These are phyloP conservation scores for Tuber melanosporum DNA, from an alignment of 495 filamentous ascomycete species.

Conservation along the genomic window DNA sequence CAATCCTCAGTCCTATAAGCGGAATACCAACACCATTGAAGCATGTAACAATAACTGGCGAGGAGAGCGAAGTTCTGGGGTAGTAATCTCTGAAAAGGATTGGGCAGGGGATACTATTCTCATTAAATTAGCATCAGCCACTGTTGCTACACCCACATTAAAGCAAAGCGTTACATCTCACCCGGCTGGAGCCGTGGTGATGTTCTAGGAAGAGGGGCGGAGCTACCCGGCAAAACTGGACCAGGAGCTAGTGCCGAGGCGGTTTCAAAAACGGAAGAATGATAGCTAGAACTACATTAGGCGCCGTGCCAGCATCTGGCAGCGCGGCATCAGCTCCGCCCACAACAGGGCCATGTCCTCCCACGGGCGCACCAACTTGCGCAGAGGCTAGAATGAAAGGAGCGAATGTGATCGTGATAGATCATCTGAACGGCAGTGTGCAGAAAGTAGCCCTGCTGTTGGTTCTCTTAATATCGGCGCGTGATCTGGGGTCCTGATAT, in stretches of 20 bases:
- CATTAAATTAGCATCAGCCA: conserved; percentile 4
- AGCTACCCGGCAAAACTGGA: not conserved
- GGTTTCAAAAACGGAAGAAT: not conserved
- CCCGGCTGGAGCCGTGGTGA: not conserved
- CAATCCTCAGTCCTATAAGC: not conserved
- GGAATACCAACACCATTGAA: conserved; percentile 5
- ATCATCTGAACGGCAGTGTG: not conserved
- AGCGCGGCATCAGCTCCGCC: not conserved
- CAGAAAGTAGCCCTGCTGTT: not conserved
- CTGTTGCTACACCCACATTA: not conserved
- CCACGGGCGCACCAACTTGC: not conserved
- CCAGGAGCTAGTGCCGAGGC: not conserved
- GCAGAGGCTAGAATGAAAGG: conserved; percentile 9
- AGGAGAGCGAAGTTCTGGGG: conserved; percentile 5
- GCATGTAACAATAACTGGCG: conserved; percentile 19
- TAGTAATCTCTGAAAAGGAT: conserved; percentile 15
- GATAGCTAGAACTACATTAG: not conserved
- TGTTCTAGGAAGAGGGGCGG: not conserved
- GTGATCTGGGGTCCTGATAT: not conserved
- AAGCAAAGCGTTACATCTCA: not conserved
- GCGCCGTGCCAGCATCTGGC: not conserved
- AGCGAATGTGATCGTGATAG: conserved; percentile 13
- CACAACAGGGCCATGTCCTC: not conserved
- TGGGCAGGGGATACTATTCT: conserved; percentile 6
- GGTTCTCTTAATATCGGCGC: not conserved